Base-by-base conservation (phyloP, 805 yeast genomes). In the Kockiozyma suomiensis region DNA sequence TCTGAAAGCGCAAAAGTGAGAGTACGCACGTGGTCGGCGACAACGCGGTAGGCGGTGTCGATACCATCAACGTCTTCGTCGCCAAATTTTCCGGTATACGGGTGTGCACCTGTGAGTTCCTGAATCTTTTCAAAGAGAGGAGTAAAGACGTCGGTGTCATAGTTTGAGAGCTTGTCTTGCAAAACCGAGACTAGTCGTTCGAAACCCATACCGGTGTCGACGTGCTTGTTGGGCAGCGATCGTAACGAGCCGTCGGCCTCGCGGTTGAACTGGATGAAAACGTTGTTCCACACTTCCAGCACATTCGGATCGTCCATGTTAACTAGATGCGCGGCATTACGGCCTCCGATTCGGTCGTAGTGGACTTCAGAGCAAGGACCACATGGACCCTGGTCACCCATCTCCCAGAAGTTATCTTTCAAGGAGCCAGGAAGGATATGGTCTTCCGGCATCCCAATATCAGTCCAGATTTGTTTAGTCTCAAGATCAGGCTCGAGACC, bases 351-450 rank as follows among this genome's bases (percentile, higher is more conserved):
- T 78, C 99, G 86, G 76, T 94, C 99, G 75, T 90, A 94, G 76
- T 94, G 99, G 69, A 94, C 83, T 77, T 94, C 99, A 25, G 96
- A 88, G 78, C 99, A 96, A 54, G 99, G 99, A 65, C 99, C 99
- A 80, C 99, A 94, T 50, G 99, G 99, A 68, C 99, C 99, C 79
- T 93, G 98, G 73, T 96, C 99, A 70, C 99, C 99, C 99, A 94
- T 94, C 80, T 94, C 99, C 99, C 99, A 94, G 77, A 94, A 94
- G 78, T 94, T 94, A 75, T 94, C 99, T 72, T 85, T 79, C 55
- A 86, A 88, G 68, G 85, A 79, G 59, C 99, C 99, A 21, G 97
- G 96, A 67, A 94, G 79, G 68, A 94, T 93, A 73, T 91, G 98
- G 73, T 86, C 92, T 68, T 90, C 97, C 35, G 86, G 81, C 57